Conservation (phyloP, 176 grass and related monocot species). For the Aegilops sharonensis region DNA sequence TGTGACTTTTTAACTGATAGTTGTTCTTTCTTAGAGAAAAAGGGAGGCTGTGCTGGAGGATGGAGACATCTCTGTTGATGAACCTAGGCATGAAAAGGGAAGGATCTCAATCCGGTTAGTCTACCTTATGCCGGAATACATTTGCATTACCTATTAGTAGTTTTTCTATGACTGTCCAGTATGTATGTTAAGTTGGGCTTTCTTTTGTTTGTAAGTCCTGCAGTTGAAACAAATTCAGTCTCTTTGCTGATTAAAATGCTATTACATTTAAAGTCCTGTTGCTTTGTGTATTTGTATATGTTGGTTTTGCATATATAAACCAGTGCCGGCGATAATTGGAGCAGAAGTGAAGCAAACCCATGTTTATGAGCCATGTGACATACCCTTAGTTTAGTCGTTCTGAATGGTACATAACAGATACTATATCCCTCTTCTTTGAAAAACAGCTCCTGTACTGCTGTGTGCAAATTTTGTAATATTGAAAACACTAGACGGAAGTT, state of each 20-base stretch:
- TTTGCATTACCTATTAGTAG: too few relatives aligned
- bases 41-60: slow-evolving; percentile 68
- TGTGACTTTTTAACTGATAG: not conserved
- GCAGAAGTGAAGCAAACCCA: not conserved
- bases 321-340: not conserved
- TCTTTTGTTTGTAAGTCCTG: not conserved
- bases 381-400: not conserved
- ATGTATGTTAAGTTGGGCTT: not conserved
- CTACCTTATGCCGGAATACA: too few relatives aligned
- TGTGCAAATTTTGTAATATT: slow-evolving; percentile 1
- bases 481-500: not conserved
- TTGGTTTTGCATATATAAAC: not conserved
- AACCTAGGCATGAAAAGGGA: slow-evolving; percentile 43
- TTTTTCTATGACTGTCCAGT: not conserved
- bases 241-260: not conserved
- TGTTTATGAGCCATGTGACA: not conserved
- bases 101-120: slow-evolving; percentile 51
- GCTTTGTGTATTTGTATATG: not conserved
- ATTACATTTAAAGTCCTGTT: not conserved
- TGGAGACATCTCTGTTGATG: slow-evolving; percentile 34
- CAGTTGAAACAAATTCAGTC: not conserved
- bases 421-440: not conserved
- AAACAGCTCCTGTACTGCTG: not conserved
- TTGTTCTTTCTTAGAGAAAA: slow-evolving; percentile 58
- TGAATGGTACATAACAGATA: not conserved